phyloP scores from a whole-genome alignment of 108 stramenopile genomes.

The Discostella stelligeroides region DNA sequence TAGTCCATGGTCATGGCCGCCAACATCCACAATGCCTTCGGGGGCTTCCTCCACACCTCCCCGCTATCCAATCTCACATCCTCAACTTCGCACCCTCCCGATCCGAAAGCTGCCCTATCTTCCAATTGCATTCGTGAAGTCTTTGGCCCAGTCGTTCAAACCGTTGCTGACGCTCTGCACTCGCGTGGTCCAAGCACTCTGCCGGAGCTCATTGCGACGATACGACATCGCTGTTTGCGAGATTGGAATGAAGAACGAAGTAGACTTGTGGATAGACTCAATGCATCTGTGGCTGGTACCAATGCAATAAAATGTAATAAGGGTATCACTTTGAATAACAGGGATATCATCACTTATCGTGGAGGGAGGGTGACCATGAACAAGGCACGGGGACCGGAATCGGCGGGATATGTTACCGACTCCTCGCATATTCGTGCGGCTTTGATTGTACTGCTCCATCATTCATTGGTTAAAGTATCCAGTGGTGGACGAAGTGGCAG shows the following conservation, averaged over 20 bases:
- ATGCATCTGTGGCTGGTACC: slow-evolving; percentile 14
- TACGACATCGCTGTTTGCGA: slow-evolving; percentile 49
- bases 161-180: slow-evolving; percentile 73
- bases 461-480: slow-evolving; percentile 63
- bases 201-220: slow-evolving; percentile 44
- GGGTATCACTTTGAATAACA: neutral
- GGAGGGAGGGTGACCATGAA: slow-evolving; percentile 45
- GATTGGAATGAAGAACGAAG: slow-evolving; percentile 47
- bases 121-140: slow-evolving; percentile 79
- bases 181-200: slow-evolving; percentile 57
- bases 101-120: slow-evolving; percentile 54
- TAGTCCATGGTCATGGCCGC: neutral
- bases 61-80: slow-evolving; percentile 56
- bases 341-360: neutral
- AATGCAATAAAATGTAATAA: neutral
- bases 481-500: slow-evolving; percentile 8
- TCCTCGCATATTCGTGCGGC: slow-evolving; percentile 63
- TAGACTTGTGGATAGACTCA: slow-evolving; percentile 37
- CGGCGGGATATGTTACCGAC: slow-evolving; percentile 51
- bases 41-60: slow-evolving; percentile 66
- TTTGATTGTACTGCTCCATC: slow-evolving; percentile 73
- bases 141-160: slow-evolving; percentile 81
- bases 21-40: slow-evolving; percentile 65
- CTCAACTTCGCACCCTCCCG: slow-evolving; percentile 56
- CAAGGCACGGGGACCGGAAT: slow-evolving; percentile 46